Percentiles rank a stretch among this genome's conserved stretches.
These are phyloP conservation scores for Pseudopyricularia javanii DNA, from an alignment of 2,329 filamentous ascomycete species.

Conservation along the genomic window DNA sequence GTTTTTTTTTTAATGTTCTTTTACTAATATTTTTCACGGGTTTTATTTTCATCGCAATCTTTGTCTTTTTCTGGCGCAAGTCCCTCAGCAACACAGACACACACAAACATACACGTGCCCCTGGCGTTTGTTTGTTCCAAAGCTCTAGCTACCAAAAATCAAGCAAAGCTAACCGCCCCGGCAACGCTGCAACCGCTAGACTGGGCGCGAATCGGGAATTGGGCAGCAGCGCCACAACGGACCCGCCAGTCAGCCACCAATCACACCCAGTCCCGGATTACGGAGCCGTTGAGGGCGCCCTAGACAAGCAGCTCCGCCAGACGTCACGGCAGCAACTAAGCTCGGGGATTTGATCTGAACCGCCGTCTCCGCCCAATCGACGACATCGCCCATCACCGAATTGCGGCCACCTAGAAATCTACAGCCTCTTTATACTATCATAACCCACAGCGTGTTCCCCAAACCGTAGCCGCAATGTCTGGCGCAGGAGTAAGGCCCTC, in stretches of 20 bases:
- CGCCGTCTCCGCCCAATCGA: not conserved
- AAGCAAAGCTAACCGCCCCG: not conserved
- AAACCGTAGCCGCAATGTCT: constrained; percentile 7
- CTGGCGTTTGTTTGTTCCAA: too few species aligned
- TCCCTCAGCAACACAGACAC: too few species aligned
- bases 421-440: too few species aligned
- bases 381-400: not conserved
- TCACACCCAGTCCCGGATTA: not conserved
- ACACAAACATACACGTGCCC: too few species aligned
- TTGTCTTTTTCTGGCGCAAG: too few species aligned
- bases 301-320: not conserved
- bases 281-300: not conserved
- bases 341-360: not conserved
- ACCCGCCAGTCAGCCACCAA: not conserved
- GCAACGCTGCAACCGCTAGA: not conserved
- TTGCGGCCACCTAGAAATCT: too few species aligned
- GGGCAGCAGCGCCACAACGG: not conserved
- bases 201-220: not conserved
- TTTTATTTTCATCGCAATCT: too few species aligned
- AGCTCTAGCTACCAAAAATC: not conserved
- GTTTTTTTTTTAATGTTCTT: too few species aligned
- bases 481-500: constrained; percentile 9
- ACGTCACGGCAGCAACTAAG: not conserved
- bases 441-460: not conserved
- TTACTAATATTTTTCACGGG: too few species aligned